phyloP scores from a whole-genome alignment of 306 rosid species.

The Potentilla sterilis region DNA sequence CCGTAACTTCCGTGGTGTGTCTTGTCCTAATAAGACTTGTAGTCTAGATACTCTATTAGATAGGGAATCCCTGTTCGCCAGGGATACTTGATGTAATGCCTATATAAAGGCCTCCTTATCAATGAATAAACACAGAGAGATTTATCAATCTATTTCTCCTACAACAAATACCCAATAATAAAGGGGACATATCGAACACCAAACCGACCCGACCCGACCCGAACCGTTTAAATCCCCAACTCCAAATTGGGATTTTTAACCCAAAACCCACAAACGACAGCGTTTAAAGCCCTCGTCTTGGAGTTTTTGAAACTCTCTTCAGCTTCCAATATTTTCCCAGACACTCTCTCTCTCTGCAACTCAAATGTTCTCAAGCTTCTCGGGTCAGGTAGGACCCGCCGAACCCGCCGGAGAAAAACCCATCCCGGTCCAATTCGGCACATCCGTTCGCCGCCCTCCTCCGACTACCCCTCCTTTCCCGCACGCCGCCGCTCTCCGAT shows the following conservation, averaged over 20 bases:
- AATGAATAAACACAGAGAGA: too few species aligned
- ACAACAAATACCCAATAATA: too few species aligned
- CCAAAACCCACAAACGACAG: not conserved
- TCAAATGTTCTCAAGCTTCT: not conserved
- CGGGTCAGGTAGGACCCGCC: conserved; percentile 46
- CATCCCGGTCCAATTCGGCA: conserved; percentile 36
- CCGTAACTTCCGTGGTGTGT: too few species aligned
- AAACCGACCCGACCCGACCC: not conserved
- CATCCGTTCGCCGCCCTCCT: conserved; percentile 27
- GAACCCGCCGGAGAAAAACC: conserved; percentile 28
- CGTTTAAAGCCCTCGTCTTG: not conserved
- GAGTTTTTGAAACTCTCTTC: not conserved
- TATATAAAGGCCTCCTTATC: too few species aligned
- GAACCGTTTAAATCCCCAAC: not conserved
- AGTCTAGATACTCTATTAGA: too few species aligned
- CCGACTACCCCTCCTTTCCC: conserved; percentile 18
- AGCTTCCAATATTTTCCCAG: not conserved
- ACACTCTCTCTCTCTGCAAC: not conserved
- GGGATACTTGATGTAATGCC: too few species aligned
- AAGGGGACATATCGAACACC: too few species aligned
- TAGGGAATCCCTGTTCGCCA: too few species aligned
- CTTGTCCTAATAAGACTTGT: too few species aligned
- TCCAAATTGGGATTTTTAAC: not conserved
- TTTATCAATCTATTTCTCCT: too few species aligned
- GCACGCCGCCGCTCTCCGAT: not conserved